Base-by-base conservation (phyloP, 2,329 filamentous ascomycete genomes). In the Thielaviopsis euricoi region DNA sequence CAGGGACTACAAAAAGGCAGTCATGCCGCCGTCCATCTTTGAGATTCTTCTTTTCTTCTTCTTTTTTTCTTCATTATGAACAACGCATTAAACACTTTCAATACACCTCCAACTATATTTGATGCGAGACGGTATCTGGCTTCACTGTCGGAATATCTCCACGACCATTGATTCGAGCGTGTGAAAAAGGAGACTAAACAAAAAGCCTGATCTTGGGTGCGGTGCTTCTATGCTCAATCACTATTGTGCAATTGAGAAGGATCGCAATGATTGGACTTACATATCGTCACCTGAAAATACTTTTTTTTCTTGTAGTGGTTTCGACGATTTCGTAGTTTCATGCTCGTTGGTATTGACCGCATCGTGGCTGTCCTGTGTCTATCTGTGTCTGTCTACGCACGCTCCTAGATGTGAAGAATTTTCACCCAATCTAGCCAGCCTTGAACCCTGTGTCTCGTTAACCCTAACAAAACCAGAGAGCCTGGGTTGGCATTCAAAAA, bases 231-330 rank as follows among this genome's bases (percentile, higher is more conserved):
- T 70, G 67, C 68, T 66, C 64, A 66, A 50, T 33, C 29, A 33
- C 29, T 33, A 52, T 21, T 60, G 64, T 66, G 69, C 66, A 66
- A 57, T 68, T 78, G 76, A 70, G 74, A 70, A 75, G 76, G 76
- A 78, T 73, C 75, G 76, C 76, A 78, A 78, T 78, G 76, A 78
- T 78, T 77, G 76, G 77, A 65, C 76, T 75, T 71, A 78, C 76
- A 78, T 76, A 56, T 51, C 62, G 52, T 53, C 56, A 53, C 29
- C n/a, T 25, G 23, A 37, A 50, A 17, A 48, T 21, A 19, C 55
- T 21, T 56, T 29, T 58, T 56, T 53, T 29, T 54, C 46, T 23
- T 37, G 46, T 56, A 50, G 9, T 25, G 17, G 9, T 10, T 2
- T 33, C 2, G 29, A 10, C 29, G 29, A 33, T 33, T n/a, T 33